phyloP scores from a whole-genome alignment of 768 basidiomycete species.

The Boletus sp. region DNA sequence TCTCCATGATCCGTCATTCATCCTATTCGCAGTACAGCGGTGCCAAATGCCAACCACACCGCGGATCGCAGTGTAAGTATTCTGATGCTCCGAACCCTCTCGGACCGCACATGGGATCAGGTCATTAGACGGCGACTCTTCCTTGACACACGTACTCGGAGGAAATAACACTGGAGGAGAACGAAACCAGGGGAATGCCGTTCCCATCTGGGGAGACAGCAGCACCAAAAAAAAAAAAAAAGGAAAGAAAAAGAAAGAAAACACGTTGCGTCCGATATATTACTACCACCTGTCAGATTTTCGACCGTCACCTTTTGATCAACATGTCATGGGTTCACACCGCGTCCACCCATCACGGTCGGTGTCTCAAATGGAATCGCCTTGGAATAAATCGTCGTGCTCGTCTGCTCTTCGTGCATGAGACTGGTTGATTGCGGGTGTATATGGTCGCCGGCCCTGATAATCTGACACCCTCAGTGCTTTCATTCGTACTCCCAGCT shows the following conservation, averaged over 20 bases:
- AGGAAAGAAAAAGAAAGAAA: background rate
- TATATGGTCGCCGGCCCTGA: constrained; percentile 7
- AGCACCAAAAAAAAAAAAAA: background rate
- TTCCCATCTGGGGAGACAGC: background rate
- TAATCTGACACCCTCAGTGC: constrained; percentile 7
- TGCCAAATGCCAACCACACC: constrained; percentile 12
- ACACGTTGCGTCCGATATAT: constrained; percentile 19
- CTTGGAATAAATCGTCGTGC: background rate
- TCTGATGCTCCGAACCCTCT: background rate
- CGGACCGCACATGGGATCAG: background rate
- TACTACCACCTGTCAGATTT: constrained; percentile 17
- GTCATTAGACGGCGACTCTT: constrained; percentile 9
- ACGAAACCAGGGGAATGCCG: background rate
- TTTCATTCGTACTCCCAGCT: background rate
- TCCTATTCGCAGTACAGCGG: constrained; percentile 1
- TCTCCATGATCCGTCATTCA: constrained; percentile 12
- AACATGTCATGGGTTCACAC: constrained; percentile 10
- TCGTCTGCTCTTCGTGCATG: background rate
- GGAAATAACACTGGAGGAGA: constrained; percentile 2
- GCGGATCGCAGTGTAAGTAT: background rate
- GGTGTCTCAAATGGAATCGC: constrained; percentile 2
- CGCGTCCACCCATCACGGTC: constrained; percentile 6
- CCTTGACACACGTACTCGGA: constrained; percentile 12
- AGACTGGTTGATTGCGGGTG: background rate
- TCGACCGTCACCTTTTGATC: constrained; percentile 6